These are phyloP conservation scores for Pythium plurisporium DNA, from an alignment of 352 stramenopile genomes.

Conservation along the genomic window DNA sequence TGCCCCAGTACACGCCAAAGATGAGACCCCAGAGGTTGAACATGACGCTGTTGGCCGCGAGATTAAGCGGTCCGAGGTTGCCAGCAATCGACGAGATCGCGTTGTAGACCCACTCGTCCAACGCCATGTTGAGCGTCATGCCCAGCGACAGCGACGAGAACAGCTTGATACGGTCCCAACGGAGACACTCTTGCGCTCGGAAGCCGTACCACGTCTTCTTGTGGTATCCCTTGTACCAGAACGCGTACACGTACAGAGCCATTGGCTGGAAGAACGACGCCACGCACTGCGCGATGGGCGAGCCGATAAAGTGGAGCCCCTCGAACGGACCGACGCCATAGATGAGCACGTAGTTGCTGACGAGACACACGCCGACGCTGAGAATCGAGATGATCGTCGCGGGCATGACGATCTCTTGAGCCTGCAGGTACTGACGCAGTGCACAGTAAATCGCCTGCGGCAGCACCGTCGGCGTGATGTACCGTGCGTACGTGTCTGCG, in stretches of 20 bases:
- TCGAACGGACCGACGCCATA: constrained; percentile 62
- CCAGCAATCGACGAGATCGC: constrained; percentile 66
- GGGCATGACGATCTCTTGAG: constrained; percentile 75
- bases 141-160: constrained; percentile 63
- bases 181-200: constrained; percentile 43
- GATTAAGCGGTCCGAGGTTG: constrained; percentile 48
- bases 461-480: constrained; percentile 56
- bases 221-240: constrained; percentile 80
- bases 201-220: constrained; percentile 77
- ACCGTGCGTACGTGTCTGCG: constrained; percentile 57
- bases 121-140: constrained; percentile 73
- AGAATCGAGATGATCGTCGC: constrained; percentile 74
- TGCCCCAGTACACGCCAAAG: constrained; percentile 83
- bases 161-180: constrained; percentile 56
- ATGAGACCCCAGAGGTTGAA: constrained; percentile 82
- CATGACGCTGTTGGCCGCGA: constrained; percentile 78
- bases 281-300: constrained; percentile 62
- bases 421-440: constrained; percentile 73
- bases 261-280: constrained; percentile 70
- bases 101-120: constrained; percentile 83
- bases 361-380: constrained; percentile 57
- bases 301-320: constrained; percentile 65
- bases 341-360: constrained; percentile 77
- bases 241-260: constrained; percentile 63
- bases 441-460: constrained; percentile 69